phyloP scores from a whole-genome alignment of 2,329 filamentous ascomycete species.

The Fusarium keratoplasticum region DNA sequence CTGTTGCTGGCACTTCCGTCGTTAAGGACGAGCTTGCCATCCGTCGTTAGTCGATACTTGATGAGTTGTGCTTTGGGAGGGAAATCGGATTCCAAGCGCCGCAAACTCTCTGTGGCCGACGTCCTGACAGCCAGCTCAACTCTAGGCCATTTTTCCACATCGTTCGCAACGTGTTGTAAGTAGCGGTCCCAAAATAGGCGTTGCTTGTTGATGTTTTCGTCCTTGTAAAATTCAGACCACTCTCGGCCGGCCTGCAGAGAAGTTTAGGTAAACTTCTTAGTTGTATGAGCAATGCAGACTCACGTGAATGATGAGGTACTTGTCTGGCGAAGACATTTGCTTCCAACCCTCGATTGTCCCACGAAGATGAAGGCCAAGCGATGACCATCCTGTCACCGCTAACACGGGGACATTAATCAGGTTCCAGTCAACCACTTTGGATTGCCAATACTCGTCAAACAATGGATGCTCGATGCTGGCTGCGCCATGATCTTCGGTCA shows the following conservation, averaged over 20 bases:
- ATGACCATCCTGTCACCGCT: not conserved
- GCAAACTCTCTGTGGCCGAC: not conserved
- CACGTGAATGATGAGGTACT: not conserved
- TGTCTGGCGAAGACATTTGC: not conserved
- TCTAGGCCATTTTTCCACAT: not conserved
- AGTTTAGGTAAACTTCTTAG: not conserved
- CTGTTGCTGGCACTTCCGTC: not conserved
- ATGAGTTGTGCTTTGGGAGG: not conserved
- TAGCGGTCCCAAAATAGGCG: not conserved
- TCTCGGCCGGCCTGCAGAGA: not conserved
- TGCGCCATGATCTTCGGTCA: constrained; percentile 11
- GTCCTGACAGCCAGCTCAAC: not conserved
- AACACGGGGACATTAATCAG: not conserved
- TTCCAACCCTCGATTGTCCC: not conserved
- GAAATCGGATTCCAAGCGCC: not conserved
- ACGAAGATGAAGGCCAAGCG: not conserved
- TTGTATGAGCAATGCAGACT: not conserved
- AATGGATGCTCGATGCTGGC: constrained; percentile 1
- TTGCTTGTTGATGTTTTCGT: not conserved
- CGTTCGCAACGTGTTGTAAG: not conserved
- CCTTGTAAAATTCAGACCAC: not conserved
- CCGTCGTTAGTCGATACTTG: not conserved
- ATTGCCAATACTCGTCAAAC: not conserved
- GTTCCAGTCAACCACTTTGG: not conserved
- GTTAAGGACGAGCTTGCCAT: not conserved